Base-by-base conservation (phyloP, 1,139 yeast species). In the Starmera stellimalicola region DNA sequence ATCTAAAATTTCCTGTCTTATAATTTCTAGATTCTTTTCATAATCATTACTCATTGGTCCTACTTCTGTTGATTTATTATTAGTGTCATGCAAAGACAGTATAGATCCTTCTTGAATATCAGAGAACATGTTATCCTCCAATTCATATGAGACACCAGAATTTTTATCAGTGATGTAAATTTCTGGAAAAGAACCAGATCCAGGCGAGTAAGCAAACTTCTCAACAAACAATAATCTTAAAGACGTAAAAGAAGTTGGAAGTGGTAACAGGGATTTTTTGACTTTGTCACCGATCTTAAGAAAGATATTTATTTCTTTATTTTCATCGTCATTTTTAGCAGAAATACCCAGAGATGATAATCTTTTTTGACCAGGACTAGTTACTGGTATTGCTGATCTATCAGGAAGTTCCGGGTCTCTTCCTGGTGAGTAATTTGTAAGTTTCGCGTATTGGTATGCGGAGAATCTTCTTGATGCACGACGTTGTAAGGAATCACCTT, bases 391-490 rank as follows among this genome's bases (percentile, higher is more conserved):
- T 15, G 18, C 37, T 40, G 37, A n/a, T 19, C 18, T 28, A 12
- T 28, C 30, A 19, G 57, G 55, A 3, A 57, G 47, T 8, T 57
- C 59, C 2, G 57, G 52, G 24, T 49, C 54, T 19, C 49, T 42
- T 5, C 48, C 57, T 3, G 65, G 68, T 5, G 65, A 61, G 43
- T 61, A 65, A 43, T 73, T 77, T 1, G 87, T 68, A 17, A 83
- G 65, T 47, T 81, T 83, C 2, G 94, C 88, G 58, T 80, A 82
- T 51, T 91, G 97, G 43, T 87, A 91, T 0, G 96, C 95, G 18
- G 95, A 84, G 51, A 81, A 91, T 39, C 98, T 63, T 45, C 85
- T 73, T 0, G 96, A 87, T 0, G 98, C 98, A 40, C 96, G 70
- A 43, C 98, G 69, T 58, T 82, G 94, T 30, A 91, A 60, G 2